Evolutionary conservation across 2,329 filamentous ascomycete species (phyloP).

Genomic region (Colletotrichum falcatum): DNA sequence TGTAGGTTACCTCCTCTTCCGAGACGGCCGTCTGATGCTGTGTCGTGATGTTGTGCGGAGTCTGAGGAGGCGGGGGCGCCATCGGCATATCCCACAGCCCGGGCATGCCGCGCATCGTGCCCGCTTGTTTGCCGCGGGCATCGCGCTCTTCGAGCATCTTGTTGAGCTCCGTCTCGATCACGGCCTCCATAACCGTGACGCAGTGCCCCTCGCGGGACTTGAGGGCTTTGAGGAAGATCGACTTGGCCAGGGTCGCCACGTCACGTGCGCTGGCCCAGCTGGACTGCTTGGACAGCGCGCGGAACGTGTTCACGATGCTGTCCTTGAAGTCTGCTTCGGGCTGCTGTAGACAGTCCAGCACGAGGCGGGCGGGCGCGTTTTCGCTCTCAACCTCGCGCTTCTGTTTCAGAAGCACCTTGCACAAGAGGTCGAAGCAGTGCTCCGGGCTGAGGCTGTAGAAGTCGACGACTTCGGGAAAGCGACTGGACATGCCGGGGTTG

Average conservation of each 20-base stretch:
- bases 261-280: constrained; percentile 75
- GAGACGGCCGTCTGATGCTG: background rate
- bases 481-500: constrained; percentile 73
- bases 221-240: constrained; percentile 58
- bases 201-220: constrained; percentile 37
- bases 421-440: constrained; percentile 60
- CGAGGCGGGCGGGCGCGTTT: constrained; percentile 38
- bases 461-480: constrained; percentile 71
- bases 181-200: constrained; percentile 42
- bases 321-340: constrained; percentile 38
- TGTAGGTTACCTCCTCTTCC: constrained; percentile 1
- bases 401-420: constrained; percentile 46
- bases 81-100: background rate
- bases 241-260: constrained; percentile 64
- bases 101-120: background rate
- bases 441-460: constrained; percentile 61
- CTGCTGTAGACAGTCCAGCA: constrained; percentile 45
- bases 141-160: constrained; percentile 44
- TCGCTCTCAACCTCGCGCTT: constrained; percentile 47
- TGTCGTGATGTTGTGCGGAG: constrained; percentile 10
- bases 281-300: constrained; percentile 53
- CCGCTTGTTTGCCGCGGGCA: background rate
- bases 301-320: constrained; percentile 52
- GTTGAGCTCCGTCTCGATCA: constrained; percentile 41
- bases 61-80: background rate